phyloP scores from a whole-genome alignment of 1,284 basidiomycete genomes.

The Cutaneotrichosporon arboriforme region DNA sequence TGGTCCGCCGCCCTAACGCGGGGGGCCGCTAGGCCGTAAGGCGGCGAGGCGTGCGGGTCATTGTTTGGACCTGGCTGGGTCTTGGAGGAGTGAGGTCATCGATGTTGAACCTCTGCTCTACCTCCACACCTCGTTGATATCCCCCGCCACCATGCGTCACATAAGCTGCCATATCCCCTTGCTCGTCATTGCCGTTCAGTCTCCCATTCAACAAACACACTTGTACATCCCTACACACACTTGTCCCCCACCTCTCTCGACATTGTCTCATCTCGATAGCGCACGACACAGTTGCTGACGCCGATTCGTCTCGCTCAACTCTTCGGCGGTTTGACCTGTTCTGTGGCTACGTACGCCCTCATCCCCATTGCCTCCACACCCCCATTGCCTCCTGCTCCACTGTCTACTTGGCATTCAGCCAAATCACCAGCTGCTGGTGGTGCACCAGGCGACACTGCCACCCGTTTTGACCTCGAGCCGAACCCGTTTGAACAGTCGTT shows the following conservation, averaged over 20 bases:
- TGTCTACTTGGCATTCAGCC: background rate
- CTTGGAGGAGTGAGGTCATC: background rate
- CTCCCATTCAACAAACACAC: too few relatives aligned
- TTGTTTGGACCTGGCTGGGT: too few relatives aligned
- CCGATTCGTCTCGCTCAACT: background rate
- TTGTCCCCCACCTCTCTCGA: background rate
- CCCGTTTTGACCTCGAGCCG: slow-evolving; percentile 63
- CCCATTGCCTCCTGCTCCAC: background rate
- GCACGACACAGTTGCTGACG: background rate
- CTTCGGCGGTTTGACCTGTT: background rate
- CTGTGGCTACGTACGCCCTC: background rate
- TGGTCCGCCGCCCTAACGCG: too few relatives aligned
- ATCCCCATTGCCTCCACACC: background rate
- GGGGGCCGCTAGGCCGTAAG: too few relatives aligned
- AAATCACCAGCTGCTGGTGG: slow-evolving; percentile 6
- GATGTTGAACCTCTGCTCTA: background rate
- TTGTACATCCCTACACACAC: too few relatives aligned
- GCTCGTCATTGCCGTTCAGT: background rate
- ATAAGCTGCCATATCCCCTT: background rate
- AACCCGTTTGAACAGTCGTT: slow-evolving; percentile 98
- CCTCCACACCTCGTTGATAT: background rate
- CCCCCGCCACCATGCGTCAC: background rate
- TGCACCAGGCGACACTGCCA: slow-evolving; percentile 2
- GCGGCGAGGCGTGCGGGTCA: too few relatives aligned
- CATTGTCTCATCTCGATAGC: background rate